Evolutionary conservation across 495 filamentous ascomycete species (phyloP).

Genomic region (Parmelia sp.): DNA sequence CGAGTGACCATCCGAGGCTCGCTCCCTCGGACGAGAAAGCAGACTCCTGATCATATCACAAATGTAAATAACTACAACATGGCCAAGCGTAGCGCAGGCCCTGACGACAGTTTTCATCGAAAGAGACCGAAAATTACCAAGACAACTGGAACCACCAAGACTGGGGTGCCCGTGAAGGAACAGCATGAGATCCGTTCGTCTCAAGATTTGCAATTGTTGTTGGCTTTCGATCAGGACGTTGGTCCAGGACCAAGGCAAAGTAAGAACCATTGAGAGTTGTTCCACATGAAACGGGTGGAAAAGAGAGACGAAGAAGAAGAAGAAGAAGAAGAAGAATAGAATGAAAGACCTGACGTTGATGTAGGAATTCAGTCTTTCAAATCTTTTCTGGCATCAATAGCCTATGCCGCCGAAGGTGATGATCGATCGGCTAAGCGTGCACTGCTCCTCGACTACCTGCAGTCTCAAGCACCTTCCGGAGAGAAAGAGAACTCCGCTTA

Average conservation of each 20-base stretch:
- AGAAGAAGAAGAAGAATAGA: background rate
- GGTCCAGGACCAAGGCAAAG: conserved; percentile 54
- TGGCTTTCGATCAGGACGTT: conserved; percentile 62
- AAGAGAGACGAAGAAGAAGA: background rate
- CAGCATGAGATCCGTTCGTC: conserved; percentile 50
- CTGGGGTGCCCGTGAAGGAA: conserved; percentile 10
- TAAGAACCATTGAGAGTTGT: conserved; percentile 27
- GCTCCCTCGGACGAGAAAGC: too few species aligned
- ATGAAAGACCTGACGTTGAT: background rate
- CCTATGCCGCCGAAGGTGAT: conserved; percentile 43
- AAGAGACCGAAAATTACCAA: conserved; percentile 42
- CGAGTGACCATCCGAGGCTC: too few species aligned
- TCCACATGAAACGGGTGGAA: background rate
- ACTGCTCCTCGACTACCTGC: conserved; percentile 68
- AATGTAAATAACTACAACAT: conserved; percentile 1
- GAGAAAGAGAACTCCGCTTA: conserved; percentile 53
- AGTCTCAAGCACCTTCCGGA: conserved; percentile 53
- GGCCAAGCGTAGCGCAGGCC: conserved; percentile 21
- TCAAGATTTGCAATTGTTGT: conserved; percentile 54
- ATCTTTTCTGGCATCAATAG: conserved; percentile 60
- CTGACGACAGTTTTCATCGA: conserved; percentile 26
- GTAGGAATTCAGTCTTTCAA: conserved; percentile 72
- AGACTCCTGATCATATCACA: too few species aligned
- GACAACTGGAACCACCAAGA: background rate
- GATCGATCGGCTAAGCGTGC: conserved; percentile 45